A percentile compares a stretch with the other conserved stretches of the same genome.
These are phyloP conservation scores for Phytophthora cajani DNA, from an alignment of 352 stramenopile species.

Conservation along the genomic window DNA sequence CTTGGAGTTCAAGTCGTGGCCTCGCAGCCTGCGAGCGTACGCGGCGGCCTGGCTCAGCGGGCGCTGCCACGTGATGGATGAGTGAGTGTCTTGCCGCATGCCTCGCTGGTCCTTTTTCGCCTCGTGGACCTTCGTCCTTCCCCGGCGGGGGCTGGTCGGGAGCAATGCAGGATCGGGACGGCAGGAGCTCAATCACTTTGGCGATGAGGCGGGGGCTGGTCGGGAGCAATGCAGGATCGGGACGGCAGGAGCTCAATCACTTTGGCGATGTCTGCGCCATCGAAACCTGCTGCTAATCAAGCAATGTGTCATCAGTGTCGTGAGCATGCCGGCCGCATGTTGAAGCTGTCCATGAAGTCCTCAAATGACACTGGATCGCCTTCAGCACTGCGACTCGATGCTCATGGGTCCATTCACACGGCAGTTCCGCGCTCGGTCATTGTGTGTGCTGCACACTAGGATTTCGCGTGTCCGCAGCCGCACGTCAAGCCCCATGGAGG, in stretches of 20 bases:
- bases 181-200: neutral
- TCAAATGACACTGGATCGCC: neutral
- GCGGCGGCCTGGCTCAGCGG: constrained; percentile 1
- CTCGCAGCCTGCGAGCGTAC: neutral
- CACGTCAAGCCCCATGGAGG: constrained; percentile 4
- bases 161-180: neutral
- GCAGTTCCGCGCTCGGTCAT: neutral
- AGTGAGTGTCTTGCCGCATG: neutral
- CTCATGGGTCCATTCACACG: neutral
- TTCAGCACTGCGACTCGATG: neutral
- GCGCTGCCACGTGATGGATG: neutral
- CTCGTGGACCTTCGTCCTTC: constrained; percentile 2
- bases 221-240: neutral
- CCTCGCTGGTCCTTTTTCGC: constrained; percentile 3
- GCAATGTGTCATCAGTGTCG: too few relatives aligned
- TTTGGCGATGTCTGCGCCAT: too few relatives aligned
- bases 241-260: neutral
- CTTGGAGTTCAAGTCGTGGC: too few relatives aligned
- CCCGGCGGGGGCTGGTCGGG: neutral
- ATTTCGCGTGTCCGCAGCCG: constrained; percentile 2
- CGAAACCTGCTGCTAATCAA: too few relatives aligned
- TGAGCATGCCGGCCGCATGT: neutral
- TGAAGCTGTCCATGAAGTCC: neutral
- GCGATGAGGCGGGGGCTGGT: neutral
- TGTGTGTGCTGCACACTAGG: constrained; percentile 1